These are phyloP conservation scores for Chalciporus pseudorubinellus DNA, from an alignment of 768 basidiomycete species.

Conservation along the genomic window DNA sequence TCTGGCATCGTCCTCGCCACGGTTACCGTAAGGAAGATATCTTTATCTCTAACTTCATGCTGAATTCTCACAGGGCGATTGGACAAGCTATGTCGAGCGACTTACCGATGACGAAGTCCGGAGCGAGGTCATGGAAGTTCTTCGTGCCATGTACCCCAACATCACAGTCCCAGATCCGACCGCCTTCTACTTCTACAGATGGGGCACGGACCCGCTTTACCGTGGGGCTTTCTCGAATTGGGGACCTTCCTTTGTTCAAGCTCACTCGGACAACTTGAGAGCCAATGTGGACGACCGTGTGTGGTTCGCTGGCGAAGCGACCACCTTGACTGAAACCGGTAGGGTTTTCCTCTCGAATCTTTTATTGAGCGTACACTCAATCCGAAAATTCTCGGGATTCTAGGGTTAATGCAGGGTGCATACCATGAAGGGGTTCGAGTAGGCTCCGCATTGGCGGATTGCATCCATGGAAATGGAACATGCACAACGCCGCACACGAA, in stretches of 20 bases:
- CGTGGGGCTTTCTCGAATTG: conserved; percentile 61
- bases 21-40: conserved; percentile 20
- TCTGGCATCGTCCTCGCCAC: conserved; percentile 45
- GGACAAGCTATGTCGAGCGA: conserved; percentile 55
- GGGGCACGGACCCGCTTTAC: conserved; percentile 49
- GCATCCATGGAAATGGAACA: conserved; percentile 32
- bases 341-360: conserved; percentile 49
- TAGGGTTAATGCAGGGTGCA: conserved; percentile 50
- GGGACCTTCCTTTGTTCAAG: conserved; percentile 57
- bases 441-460: conserved; percentile 39
- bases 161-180: conserved; percentile 51
- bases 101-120: conserved; percentile 47
- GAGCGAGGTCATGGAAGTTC: conserved; percentile 52
- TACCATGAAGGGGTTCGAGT: conserved; percentile 52
- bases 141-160: conserved; percentile 59
- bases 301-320: conserved; percentile 66
- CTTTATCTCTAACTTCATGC: too few relatives aligned
- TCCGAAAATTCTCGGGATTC: background rate
- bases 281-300: conserved; percentile 36
- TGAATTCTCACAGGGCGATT: conserved; percentile 18
- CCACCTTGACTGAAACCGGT: conserved; percentile 54
- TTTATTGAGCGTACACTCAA: background rate
- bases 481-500: conserved; percentile 26
- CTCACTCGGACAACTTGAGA: conserved; percentile 54
- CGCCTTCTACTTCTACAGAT: conserved; percentile 54